Base-by-base conservation (phyloP, 495 filamentous ascomycete genomes). In the Talaromyces ruber region DNA sequence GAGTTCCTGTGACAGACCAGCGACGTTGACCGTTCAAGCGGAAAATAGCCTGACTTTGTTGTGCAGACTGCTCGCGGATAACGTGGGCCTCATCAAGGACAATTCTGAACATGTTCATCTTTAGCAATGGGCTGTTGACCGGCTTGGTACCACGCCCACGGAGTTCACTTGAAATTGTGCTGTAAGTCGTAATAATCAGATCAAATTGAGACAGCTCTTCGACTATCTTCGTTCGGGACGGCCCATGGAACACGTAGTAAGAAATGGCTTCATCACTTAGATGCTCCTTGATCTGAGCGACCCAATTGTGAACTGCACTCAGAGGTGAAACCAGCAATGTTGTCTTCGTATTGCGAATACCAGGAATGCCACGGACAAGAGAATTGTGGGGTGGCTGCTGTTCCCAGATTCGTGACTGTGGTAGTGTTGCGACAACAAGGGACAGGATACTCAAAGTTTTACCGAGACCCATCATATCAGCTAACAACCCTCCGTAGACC, bases 391-490 rank as follows among this genome's bases (percentile, higher is more conserved):
- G 77, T 9, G 65, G 63, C 60, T 61, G 58, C 2, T 62, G 59
- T 14, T 66, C 64, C 75, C 88, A 98, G 9, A 74, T 68, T 18
- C 72, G 63, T 2, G 91, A 83, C 26, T 87, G 79, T 2, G 72
- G 65, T 3, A 88, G 73, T 0, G 90, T 87, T 18, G 78, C 79
- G 2, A 85, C 75, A 16, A 93, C 72, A 24, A 98, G 79, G 3
- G 92, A 88, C 6, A 98, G 78, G 29, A 96, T 88, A 68, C 89
- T 96, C 53, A 98, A 74, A 0, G 94, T 97, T 70, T 98, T 98
- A 6, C 94, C 94, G 16, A 98, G 76, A 39, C 94, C 94, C 94
- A 98, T 98, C 88, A 96, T 92, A 69, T 98, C 94, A 6, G 94
- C 94, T 22, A 98, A 77, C 30, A 98, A 88, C n/a, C 94, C 94